These are phyloP conservation scores for Plasmodium fragile DNA, from an alignment of 169 alveolate genomes.

Conservation along the genomic window DNA sequence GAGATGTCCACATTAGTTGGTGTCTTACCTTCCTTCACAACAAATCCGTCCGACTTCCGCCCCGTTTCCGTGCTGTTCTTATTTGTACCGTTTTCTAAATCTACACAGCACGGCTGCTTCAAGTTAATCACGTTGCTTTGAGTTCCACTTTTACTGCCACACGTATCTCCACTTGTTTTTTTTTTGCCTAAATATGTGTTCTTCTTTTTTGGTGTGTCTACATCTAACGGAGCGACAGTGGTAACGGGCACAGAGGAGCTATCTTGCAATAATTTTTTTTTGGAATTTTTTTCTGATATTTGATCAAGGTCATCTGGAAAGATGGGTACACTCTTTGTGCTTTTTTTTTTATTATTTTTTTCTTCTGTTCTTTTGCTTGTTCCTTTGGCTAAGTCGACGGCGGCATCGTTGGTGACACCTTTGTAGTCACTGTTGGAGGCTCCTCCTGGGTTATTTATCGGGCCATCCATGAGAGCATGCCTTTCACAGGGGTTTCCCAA, in stretches of 20 bases:
- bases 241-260: not conserved
- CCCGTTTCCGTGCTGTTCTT: not conserved
- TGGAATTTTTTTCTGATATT: slow-evolving; percentile 7
- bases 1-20: not conserved
- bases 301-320: slow-evolving; percentile 73
- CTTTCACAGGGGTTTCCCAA: not conserved
- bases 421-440: not conserved
- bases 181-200: not conserved
- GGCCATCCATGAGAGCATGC: not conserved
- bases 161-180: not conserved
- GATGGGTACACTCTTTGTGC: slow-evolving; percentile 14
- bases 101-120: not conserved
- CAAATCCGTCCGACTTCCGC: not conserved
- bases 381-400: not conserved
- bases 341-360: not conserved
- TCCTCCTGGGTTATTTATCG: not conserved
- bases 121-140: not conserved
- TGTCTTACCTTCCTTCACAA: not conserved
- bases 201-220: not conserved
- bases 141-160: not conserved
- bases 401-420: not conserved
- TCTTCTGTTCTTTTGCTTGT: not conserved
- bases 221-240: not conserved
- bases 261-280: not conserved
- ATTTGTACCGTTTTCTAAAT: not conserved